Conservation (phyloP, 2,329 filamentous ascomycete species). For the Phialophora macrospora region DNA sequence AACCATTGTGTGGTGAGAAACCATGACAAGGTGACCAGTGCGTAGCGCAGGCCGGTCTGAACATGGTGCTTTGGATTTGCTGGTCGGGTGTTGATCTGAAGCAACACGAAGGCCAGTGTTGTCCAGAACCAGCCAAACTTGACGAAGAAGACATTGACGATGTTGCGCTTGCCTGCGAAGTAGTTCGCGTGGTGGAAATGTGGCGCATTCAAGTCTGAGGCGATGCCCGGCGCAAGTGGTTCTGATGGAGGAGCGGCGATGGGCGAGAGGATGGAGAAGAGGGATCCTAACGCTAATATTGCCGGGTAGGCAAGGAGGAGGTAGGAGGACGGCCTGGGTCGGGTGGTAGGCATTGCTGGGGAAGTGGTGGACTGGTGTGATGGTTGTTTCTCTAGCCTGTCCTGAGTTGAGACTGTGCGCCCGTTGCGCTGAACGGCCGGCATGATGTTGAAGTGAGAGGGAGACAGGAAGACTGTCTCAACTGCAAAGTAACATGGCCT, state of each 20-base stretch:
- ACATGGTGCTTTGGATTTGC: constrained; percentile 40
- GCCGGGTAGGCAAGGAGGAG: constrained; percentile 72
- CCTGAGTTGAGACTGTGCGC: constrained; percentile 19
- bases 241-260: constrained; percentile 58
- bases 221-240: constrained; percentile 41
- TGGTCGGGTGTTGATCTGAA: constrained; percentile 68
- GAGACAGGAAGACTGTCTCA: constrained; percentile 6
- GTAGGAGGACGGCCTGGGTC: constrained; percentile 35
- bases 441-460: constrained; percentile 17
- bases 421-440: constrained; percentile 33
- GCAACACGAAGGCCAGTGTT: constrained; percentile 71
- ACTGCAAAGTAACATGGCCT: constrained; percentile 7
- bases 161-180: constrained; percentile 90
- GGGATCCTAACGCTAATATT: constrained; percentile 77
- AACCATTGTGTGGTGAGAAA: constrained; percentile 92
- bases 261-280: constrained; percentile 80
- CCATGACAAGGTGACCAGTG: constrained; percentile 76
- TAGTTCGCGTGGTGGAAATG: constrained; percentile 58
- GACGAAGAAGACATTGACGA: constrained; percentile 92
- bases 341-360: constrained; percentile 13
- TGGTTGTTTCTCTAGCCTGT: constrained; percentile 12
- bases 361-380: neutral
- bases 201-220: constrained; percentile 40
- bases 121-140: constrained; percentile 96
- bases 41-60: constrained; percentile 71